Conservation (phyloP, 225 moss, liverwort and hornwort species). For the Neckera pumila region DNA sequence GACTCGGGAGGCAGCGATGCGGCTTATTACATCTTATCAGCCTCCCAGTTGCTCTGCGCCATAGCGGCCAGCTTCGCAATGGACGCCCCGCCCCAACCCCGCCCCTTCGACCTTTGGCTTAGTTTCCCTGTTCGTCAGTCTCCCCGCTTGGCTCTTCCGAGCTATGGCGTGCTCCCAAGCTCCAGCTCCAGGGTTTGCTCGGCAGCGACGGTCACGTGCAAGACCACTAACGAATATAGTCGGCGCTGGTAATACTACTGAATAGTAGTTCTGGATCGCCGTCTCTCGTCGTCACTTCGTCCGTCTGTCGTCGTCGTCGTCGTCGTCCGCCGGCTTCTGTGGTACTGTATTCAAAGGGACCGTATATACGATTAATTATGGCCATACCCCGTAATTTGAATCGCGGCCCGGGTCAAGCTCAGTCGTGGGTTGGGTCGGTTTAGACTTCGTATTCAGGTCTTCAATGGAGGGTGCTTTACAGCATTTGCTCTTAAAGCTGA, state of each 20-base stretch:
- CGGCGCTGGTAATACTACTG: neutral
- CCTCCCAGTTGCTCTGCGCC: slow-evolving; percentile 99
- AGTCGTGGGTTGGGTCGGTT: no score
- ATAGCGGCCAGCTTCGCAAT: slow-evolving; percentile 13
- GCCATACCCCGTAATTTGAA: neutral
- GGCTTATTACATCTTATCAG: slow-evolving; percentile 80
- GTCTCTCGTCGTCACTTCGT: neutral
- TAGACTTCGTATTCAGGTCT: no score
- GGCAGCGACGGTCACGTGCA: neutral
- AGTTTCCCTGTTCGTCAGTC: neutral
- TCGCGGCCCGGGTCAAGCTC: neutral
- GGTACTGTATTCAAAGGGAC: neutral
- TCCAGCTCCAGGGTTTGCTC: neutral
- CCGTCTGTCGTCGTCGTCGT: neutral
- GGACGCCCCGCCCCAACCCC: neutral
- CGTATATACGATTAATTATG: neutral
- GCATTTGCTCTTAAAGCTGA: no score
- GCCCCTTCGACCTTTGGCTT: neutral
- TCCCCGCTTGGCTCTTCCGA: neutral
- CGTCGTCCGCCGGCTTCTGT: neutral
- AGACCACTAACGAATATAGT: neutral
- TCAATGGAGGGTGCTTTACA: no score
- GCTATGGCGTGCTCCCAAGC: neutral
- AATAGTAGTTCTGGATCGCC: neutral
- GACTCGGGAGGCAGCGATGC: neutral